phyloP scores from a whole-genome alignment of 208 protist genomes.

The Zelonia costaricensis region DNA sequence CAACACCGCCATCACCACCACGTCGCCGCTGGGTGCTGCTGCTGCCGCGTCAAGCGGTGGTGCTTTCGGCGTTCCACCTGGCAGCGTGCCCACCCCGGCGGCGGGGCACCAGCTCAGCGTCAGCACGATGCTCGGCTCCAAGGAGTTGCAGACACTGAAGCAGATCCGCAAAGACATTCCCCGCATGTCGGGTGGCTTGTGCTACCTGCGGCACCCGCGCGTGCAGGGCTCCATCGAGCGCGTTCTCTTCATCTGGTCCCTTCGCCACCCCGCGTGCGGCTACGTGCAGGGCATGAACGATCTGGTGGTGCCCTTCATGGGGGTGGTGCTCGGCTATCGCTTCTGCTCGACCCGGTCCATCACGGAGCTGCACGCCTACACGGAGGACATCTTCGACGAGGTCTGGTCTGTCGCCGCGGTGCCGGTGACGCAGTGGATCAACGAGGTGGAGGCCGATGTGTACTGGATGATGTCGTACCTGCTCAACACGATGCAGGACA shows the following conservation, averaged over 20 bases:
- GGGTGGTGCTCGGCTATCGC: slow-evolving; percentile 67
- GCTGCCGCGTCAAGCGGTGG: background rate
- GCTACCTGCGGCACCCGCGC: slow-evolving; percentile 66
- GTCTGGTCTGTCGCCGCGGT: slow-evolving; percentile 40
- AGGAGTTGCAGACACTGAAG: slow-evolving; percentile 57
- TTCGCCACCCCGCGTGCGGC: slow-evolving; percentile 92
- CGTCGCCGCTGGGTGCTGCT: too few relatives aligned
- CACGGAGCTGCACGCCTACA: slow-evolving; percentile 45
- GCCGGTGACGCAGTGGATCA: slow-evolving; percentile 47
- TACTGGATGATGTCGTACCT: slow-evolving; percentile 92
- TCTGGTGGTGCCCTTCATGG: slow-evolving; percentile 91
- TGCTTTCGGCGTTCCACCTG: background rate
- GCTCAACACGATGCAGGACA: slow-evolving; percentile 86
- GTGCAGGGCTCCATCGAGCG: slow-evolving; percentile 81
- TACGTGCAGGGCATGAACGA: slow-evolving; percentile 97
- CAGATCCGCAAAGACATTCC: slow-evolving; percentile 93
- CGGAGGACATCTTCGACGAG: slow-evolving; percentile 30
- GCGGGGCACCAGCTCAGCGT: slow-evolving; percentile 22
- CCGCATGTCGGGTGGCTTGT: slow-evolving; percentile 70
- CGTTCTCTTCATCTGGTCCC: slow-evolving; percentile 93
- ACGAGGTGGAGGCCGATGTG: slow-evolving; percentile 88
- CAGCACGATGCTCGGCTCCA: slow-evolving; percentile 43
- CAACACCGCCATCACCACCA: too few relatives aligned
- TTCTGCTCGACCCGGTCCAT: slow-evolving; percentile 55
- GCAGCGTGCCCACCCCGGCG: background rate